Conservation (phyloP, 2,329 filamentous ascomycete genomes). For the Rutstroemia sp. region DNA sequence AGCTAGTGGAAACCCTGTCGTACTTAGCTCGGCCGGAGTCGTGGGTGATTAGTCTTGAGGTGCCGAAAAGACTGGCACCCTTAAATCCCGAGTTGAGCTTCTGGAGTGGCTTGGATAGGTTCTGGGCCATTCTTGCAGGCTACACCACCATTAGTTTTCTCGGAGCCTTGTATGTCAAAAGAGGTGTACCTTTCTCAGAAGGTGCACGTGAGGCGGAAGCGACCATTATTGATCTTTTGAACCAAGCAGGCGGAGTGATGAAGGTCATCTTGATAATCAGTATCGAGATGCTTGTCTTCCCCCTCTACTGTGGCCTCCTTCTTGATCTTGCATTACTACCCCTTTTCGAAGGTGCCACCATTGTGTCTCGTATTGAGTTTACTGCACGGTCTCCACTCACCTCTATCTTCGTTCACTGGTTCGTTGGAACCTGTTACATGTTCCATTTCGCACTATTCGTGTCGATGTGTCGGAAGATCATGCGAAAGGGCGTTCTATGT, state of each 20-base stretch:
- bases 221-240: constrained; percentile 70
- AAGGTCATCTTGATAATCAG: constrained; percentile 98
- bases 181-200: constrained; percentile 59
- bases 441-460: constrained; percentile 99
- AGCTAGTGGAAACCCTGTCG: too few species aligned
- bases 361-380: constrained; percentile 72
- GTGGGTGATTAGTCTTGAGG: constrained; percentile 52
- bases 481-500: constrained; percentile 91
- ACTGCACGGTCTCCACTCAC: constrained; percentile 74
- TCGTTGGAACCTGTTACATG: constrained; percentile 98
- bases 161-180: constrained; percentile 72
- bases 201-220: constrained; percentile 60
- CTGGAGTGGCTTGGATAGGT: constrained; percentile 59
- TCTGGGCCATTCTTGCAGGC: constrained; percentile 69
- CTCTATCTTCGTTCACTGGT: constrained; percentile 97
- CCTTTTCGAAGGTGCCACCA: constrained; percentile 73
- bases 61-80: constrained; percentile 31
- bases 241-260: constrained; percentile 92
- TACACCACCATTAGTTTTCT: constrained; percentile 70
- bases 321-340: constrained; percentile 85
- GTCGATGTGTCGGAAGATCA: constrained; percentile 96
- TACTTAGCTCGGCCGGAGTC: constrained; percentile 38
- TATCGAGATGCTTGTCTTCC: constrained; percentile 98
- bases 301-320: constrained; percentile 87
- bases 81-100: constrained; percentile 52